Evolutionary conservation across 257 asterid species (phyloP).

Genomic region (Solanum peruvianum): DNA sequence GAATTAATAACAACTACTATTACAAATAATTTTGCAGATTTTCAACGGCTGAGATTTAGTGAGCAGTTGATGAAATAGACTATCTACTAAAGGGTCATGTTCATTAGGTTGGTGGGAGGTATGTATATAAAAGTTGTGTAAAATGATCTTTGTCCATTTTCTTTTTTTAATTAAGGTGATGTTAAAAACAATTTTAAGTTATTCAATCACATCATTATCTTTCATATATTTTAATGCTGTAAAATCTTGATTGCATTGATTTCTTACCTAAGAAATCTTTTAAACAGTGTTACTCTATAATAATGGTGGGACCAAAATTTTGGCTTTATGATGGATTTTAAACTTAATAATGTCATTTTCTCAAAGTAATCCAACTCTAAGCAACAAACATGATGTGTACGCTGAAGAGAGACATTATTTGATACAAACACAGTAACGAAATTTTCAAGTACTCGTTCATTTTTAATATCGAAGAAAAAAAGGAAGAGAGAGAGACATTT

Average conservation of each 20-base stretch:
- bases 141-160: constrained; percentile 3
- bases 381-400: neutral
- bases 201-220: constrained; percentile 19
- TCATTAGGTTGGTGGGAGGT: constrained; percentile 18
- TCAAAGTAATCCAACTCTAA: constrained; percentile 17
- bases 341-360: constrained; percentile 29
- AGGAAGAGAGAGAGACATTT: neutral
- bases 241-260: constrained; percentile 27
- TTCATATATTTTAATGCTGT: constrained; percentile 7
- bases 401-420: neutral
- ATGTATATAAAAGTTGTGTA: neutral
- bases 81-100: constrained; percentile 25
- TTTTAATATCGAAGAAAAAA: neutral
- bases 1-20: neutral
- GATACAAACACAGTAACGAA: neutral
- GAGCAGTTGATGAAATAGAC: constrained; percentile 33
- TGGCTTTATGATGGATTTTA: constrained; percentile 16
- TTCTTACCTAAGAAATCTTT: constrained; percentile 36
- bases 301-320: constrained; percentile 27
- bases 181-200: neutral
- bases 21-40: neutral
- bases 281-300: neutral
- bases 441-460: neutral
- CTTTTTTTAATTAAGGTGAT: neutral
- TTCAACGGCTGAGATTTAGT: neutral